A percentile compares a stretch with the other conserved stretches of the same genome.
These are phyloP conservation scores for Atkinsonella texensis DNA, from an alignment of 2,329 filamentous ascomycete species.

Conservation along the genomic window DNA sequence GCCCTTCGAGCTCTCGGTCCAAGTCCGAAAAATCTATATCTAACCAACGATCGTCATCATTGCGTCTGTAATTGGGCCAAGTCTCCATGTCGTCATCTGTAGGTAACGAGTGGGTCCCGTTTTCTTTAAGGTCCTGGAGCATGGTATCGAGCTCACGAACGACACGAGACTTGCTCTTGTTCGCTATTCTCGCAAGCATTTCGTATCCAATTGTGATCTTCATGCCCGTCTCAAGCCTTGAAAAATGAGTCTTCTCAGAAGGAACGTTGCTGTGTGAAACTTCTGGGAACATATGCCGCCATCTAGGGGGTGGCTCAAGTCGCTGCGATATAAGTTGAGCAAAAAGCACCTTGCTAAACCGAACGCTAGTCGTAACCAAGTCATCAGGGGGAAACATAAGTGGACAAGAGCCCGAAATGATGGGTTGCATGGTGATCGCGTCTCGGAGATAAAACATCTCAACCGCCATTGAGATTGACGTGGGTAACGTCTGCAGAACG, in stretches of 20 bases:
- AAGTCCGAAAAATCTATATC: slow-evolving; percentile 87
- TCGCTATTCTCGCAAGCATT: slow-evolving; percentile 61
- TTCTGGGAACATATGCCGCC: slow-evolving; percentile 24
- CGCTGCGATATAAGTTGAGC: slow-evolving; percentile 83
- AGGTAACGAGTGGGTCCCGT: slow-evolving; percentile 55
- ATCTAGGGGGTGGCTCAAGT: slow-evolving; percentile 52
- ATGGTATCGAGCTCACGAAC: slow-evolving; percentile 67
- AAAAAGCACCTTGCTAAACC: slow-evolving; percentile 80
- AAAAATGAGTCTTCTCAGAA: slow-evolving; percentile 9
- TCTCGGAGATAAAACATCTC: slow-evolving; percentile 92
- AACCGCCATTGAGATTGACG: slow-evolving; percentile 68
- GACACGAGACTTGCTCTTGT: slow-evolving; percentile 53
- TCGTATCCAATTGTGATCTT: slow-evolving; percentile 86
- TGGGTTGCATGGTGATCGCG: slow-evolving; percentile 57
- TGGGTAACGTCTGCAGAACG: slow-evolving; percentile 62
- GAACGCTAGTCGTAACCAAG: slow-evolving; percentile 64
- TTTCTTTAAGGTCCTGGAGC: slow-evolving; percentile 62
- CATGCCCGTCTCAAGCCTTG: slow-evolving; percentile 62
- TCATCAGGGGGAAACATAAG: slow-evolving; percentile 65
- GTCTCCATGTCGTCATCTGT: slow-evolving; percentile 56
- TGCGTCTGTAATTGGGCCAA: slow-evolving; percentile 51
- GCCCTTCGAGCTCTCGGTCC: slow-evolving; percentile 60
- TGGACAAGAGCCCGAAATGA: slow-evolving; percentile 42
- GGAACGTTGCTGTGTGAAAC: slow-evolving; percentile 3
- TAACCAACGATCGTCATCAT: slow-evolving; percentile 84